A percentile compares a stretch with the other conserved stretches of the same genome.
phyloP scores from a whole-genome alignment of 2,329 filamentous ascomycete species.

The Periconia sp. region DNA sequence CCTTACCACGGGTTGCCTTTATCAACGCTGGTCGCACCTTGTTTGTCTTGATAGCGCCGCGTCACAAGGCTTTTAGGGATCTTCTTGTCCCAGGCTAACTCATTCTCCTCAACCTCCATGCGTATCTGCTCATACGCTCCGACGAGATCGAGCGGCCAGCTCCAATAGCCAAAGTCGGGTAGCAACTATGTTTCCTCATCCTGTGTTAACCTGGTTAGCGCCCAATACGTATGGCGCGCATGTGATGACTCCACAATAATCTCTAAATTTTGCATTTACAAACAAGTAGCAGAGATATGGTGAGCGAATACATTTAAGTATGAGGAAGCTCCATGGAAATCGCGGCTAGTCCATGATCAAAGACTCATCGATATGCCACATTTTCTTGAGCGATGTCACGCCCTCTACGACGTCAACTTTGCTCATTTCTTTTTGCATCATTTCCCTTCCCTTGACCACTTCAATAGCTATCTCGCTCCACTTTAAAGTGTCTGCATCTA shows the following conservation, averaged over 20 bases:
- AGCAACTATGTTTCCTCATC: conserved; percentile 26
- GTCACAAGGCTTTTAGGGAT: conserved; percentile 32
- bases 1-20: conserved; percentile 13
- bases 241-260: too few relatives aligned
- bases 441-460: conserved; percentile 31
- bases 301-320: too few relatives aligned
- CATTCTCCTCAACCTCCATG: conserved; percentile 11
- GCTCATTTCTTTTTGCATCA: conserved; percentile 38
- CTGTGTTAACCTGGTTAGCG: conserved; percentile 16
- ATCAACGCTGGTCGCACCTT: conserved; percentile 18
- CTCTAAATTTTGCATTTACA: neutral
- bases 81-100: conserved; percentile 21
- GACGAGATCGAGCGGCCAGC: conserved; percentile 22
- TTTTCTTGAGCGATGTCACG: conserved; percentile 13
- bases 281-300: too few relatives aligned
- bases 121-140: conserved; percentile 22
- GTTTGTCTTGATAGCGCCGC: conserved; percentile 38
- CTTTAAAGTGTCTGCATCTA: conserved; percentile 19
- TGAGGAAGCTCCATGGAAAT: too few relatives aligned
- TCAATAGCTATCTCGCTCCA: conserved; percentile 41
- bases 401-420: conserved; percentile 35
- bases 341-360: conserved; percentile 12
- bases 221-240: conserved; percentile 18
- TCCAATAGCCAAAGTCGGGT: conserved; percentile 33
- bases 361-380: conserved; percentile 28